Evolutionary conservation across 1,139 yeast genomes (phyloP).

Genomic region (Pichia sp.): DNA sequence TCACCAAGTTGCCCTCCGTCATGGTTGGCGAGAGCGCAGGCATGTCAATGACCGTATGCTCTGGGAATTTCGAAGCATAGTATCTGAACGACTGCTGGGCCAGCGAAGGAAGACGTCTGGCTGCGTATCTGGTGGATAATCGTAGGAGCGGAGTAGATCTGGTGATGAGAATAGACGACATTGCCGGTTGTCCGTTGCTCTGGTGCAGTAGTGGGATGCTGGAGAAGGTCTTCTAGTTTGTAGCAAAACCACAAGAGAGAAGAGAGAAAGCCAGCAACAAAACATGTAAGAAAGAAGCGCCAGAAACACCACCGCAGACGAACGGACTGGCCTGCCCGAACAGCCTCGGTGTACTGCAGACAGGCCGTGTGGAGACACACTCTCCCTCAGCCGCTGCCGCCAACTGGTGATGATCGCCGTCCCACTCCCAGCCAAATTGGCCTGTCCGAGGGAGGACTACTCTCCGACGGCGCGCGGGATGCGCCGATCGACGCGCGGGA

Average conservation of each 20-base stretch:
- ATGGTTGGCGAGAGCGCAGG: conserved; percentile 97
- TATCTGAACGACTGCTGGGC: conserved; percentile 26
- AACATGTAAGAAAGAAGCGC: background rate
- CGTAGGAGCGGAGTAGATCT: conserved; percentile 28
- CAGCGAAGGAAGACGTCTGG: conserved; percentile 10
- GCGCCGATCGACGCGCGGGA: background rate
- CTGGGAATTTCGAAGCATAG: conserved; percentile 39
- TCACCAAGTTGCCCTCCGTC: conserved; percentile 90
- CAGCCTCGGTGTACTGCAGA: background rate
- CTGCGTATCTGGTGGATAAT: conserved; percentile 16
- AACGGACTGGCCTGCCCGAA: background rate
- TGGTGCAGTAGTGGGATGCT: background rate
- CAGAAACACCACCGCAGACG: background rate
- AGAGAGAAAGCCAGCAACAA: too few relatives aligned
- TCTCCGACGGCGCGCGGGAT: conserved; percentile 1
- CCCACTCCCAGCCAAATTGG: background rate
- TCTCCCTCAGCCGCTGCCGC: background rate
- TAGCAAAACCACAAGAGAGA: too few relatives aligned
- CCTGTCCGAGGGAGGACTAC: background rate
- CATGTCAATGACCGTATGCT: conserved; percentile 72
- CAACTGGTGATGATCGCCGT: background rate
- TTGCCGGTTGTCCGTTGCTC: background rate
- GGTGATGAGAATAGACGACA: conserved; percentile 4
- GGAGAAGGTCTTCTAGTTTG: too few relatives aligned
- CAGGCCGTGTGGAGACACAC: too few relatives aligned